phyloP scores from a whole-genome alignment of 257 asterid genomes.

The Fraxinus quadrangulata region DNA sequence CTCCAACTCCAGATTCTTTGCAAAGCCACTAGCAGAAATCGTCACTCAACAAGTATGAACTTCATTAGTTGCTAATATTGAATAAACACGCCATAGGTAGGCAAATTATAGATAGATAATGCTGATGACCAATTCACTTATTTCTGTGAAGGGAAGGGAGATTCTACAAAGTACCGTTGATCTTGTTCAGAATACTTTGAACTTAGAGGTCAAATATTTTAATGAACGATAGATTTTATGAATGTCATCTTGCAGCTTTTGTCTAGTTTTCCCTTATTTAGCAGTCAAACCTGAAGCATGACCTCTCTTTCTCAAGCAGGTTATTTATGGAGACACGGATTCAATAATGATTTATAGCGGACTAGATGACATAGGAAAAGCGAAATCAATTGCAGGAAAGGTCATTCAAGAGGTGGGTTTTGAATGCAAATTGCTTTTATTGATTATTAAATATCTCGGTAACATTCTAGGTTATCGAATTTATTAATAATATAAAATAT shows the following conservation, averaged over 20 bases:
- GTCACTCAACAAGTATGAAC: slow-evolving; percentile 78
- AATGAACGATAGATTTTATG: slow-evolving; percentile 17
- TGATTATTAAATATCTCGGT: slow-evolving; percentile 7
- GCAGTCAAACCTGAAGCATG: slow-evolving; percentile 27
- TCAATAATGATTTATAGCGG: slow-evolving; percentile 97
- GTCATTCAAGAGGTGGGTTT: slow-evolving; percentile 86
- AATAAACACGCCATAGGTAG: slow-evolving; percentile 12
- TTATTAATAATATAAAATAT: slow-evolving; percentile 4
- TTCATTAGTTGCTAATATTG: slow-evolving; percentile 20
- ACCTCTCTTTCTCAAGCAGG: slow-evolving; percentile 50
- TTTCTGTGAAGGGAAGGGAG: slow-evolving; percentile 83
- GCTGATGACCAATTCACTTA: slow-evolving; percentile 29
- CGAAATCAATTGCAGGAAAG: slow-evolving; percentile 74
- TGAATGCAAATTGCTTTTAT: slow-evolving; percentile 18
- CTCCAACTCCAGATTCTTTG: slow-evolving; percentile 94
- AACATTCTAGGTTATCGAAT: not conserved
- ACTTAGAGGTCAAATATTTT: slow-evolving; percentile 66
- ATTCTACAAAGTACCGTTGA: slow-evolving; percentile 90
- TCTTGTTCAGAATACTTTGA: slow-evolving; percentile 80
- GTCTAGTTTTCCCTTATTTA: slow-evolving; percentile 23
- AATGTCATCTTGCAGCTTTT: not conserved
- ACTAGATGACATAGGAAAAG: slow-evolving; percentile 85
- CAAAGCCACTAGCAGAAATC: slow-evolving; percentile 95
- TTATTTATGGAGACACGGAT: slow-evolving; percentile 97
- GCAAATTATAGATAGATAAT: slow-evolving; percentile 23